A percentile compares a stretch with the other conserved stretches of the same genome.
Conservation (phyloP, 2,329 filamentous ascomycete genomes). For the Diplodia seriata region DNA sequence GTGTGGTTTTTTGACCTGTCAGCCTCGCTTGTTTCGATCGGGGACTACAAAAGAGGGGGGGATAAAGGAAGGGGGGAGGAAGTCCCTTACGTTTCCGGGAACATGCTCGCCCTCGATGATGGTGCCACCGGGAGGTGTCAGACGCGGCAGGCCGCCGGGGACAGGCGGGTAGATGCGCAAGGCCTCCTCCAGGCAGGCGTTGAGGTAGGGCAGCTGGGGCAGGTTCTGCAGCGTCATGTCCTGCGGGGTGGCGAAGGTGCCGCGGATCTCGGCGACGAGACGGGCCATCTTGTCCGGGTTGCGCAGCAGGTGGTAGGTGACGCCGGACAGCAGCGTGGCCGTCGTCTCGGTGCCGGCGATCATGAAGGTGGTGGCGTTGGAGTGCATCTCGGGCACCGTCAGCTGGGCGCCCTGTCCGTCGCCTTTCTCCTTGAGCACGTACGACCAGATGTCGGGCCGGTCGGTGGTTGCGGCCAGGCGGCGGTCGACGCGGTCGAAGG, state of each 20-base stretch:
- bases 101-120: conserved; percentile 37
- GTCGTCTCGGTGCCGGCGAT: conserved; percentile 53
- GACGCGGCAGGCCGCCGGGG: conserved; percentile 44
- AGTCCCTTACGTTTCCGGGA: conserved; percentile 37
- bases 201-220: conserved; percentile 17
- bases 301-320: conserved; percentile 43
- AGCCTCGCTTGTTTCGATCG: not conserved
- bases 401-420: conserved; percentile 2
- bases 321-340: conserved; percentile 47
- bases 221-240: conserved; percentile 28
- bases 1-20: conserved; percentile 37
- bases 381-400: conserved; percentile 34
- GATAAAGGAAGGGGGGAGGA: not conserved
- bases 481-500: conserved; percentile 22
- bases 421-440: conserved; percentile 22
- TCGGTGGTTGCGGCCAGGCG: conserved; percentile 5
- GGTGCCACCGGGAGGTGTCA: conserved; percentile 40
- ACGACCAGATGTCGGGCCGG: conserved; percentile 28
- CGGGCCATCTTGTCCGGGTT: conserved; percentile 22
- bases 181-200: conserved; percentile 49
- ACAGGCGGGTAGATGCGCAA: conserved; percentile 55
- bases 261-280: conserved; percentile 22
- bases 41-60: not conserved
- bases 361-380: conserved; percentile 37
- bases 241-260: conserved; percentile 1